Evolutionary conservation across 2,329 filamentous ascomycete species (phyloP), one percentile per base, ranked within the genome.

Genomic region (Ophiocordyceps robertsii): DNA sequence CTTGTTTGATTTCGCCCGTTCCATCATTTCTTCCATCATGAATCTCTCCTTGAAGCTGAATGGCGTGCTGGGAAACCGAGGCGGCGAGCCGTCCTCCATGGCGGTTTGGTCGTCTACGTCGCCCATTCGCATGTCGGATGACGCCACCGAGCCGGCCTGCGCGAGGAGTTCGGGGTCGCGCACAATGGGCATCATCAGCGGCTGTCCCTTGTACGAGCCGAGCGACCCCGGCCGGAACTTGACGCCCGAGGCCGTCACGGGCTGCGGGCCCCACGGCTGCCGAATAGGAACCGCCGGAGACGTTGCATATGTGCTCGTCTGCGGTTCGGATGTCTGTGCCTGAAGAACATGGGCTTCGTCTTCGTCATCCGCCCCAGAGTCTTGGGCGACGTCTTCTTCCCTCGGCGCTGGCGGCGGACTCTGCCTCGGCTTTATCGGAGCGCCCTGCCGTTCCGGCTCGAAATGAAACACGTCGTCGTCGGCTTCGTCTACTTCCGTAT

Each of bases 151-250:
- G 11, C 63, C 66, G 3, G 70, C 70, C 48, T 64, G 61, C 21
- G 66, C 68, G 44, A 72, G 66, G 1, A 76, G 42, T 19, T 70
- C 64, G 9, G 68, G 63, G 39, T 70, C 64, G 39, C 63, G 65
- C 38, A 77, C 65, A 13, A 75, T 61, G 2, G 69, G 66, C 59
- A 75, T 72, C 31, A 65, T 61, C 39, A 77, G 67, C 13, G 72
- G 64, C 17, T 64, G 64, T 37, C 72, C 72, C 50, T 67, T 72
- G 49, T 73, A 75, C n/a, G 72, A 75, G 3, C 72, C 72, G 13
- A 71, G 54, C 7, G 68, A 69, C 16, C 63, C 63, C 19, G 61
- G 54, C 37, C 61, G 54, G 41, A 61, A 61, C 38, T 57, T 61
- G 39, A 61, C 50, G 5, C 50, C 50, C 3, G 61, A 54, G 11